These are phyloP conservation scores for Exsudoporus frostii DNA, from an alignment of 768 basidiomycete species.

Conservation along the genomic window DNA sequence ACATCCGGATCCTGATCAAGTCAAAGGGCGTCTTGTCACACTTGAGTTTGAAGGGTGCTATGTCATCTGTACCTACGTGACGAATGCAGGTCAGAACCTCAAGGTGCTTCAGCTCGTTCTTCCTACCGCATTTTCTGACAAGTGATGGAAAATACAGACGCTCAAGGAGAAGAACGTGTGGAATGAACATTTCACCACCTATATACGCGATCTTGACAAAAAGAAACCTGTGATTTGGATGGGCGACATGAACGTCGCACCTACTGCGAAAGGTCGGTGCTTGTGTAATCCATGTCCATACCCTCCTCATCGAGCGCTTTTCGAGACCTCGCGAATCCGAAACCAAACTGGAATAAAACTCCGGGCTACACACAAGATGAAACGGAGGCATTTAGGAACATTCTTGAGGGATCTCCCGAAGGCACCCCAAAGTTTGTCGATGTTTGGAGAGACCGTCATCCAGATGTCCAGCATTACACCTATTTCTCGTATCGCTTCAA, in stretches of 20 bases:
- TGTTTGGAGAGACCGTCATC: slow-evolving; percentile 74
- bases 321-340: slow-evolving; percentile 65
- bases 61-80: slow-evolving; percentile 77
- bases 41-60: slow-evolving; percentile 74
- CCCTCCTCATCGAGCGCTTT: background rate
- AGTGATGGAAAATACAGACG: slow-evolving; percentile 43
- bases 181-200: slow-evolving; percentile 72
- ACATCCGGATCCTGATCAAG: slow-evolving; percentile 58
- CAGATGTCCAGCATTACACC: slow-evolving; percentile 68
- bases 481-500: slow-evolving; percentile 86
- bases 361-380: slow-evolving; percentile 83
- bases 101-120: slow-evolving; percentile 47
- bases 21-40: slow-evolving; percentile 78
- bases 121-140: background rate
- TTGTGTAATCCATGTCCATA: background rate
- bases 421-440: slow-evolving; percentile 61
- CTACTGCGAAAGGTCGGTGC: slow-evolving; percentile 59
- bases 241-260: slow-evolving; percentile 86
- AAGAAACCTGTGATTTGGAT: slow-evolving; percentile 86
- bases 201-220: slow-evolving; percentile 69
- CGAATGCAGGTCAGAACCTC: slow-evolving; percentile 74
- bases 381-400: slow-evolving; percentile 67
- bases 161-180: slow-evolving; percentile 73
- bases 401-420: slow-evolving; percentile 45
- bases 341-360: slow-evolving; percentile 84